Base-by-base conservation (phyloP, 345 rosid genomes). In the Moringa oleifera region DNA sequence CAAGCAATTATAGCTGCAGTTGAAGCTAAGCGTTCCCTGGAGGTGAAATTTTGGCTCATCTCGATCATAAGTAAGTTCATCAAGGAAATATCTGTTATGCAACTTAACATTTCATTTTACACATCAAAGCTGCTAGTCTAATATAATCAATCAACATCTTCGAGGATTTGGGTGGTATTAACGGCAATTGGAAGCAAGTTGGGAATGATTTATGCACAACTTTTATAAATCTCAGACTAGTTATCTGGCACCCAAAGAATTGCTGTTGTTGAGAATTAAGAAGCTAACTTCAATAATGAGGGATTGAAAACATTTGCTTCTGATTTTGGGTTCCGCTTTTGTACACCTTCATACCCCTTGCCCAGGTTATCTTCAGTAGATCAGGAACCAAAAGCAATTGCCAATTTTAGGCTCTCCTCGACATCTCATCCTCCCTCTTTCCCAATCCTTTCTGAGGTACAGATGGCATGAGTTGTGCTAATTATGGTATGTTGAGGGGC, bases 21-120 rank as follows among this genome's bases (percentile, higher is more conserved):
- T 65, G 90, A 90, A 74, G 90, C 97, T 68, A 93, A 58, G 84
- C 94, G 56, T 93, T 93, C 63, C 98, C 97, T 0, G 85, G 90
- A 4, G 98, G 94, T 25, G 85, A 90, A 66, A 69, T 93, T 71
- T 28, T 90, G 67, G 98, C 94, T 23, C 98, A 93, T 77, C 89
- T 93, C 68, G 98, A 93, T 77, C 91, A 90, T 22, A 93, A 93
- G 98, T 93, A 74, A 78, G 89, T 73, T 62, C 11, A 41, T 41
- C 12, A 41, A 41, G 47, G 12, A 41, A 16, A 41, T 5, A 41
- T 41, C 12, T 15, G 12, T 7, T 5, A 4, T 41, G 47, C 1
- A 11, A 41, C 47, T 41, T 11, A 41, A 41, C 6, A 4, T 33
- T 33, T 33, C 37, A 33, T 33, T 11, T 33, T 41, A 5, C 33